Conservation (phyloP, 192 early-diverging fungal species). For the Obelidium mucronatum region DNA sequence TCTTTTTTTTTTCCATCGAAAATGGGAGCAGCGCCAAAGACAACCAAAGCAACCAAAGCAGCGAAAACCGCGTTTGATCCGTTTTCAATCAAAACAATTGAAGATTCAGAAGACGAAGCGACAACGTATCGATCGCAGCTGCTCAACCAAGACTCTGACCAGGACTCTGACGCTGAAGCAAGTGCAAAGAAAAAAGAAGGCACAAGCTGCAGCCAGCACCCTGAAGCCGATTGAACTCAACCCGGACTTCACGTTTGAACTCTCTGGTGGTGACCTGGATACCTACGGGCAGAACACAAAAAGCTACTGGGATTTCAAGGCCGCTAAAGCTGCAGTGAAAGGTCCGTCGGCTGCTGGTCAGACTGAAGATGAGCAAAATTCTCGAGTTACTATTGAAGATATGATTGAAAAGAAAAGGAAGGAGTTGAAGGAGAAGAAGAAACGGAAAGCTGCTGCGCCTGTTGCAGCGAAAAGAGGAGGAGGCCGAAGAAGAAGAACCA, state of each 20-base stretch:
- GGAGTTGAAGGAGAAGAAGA: constrained; percentile 28
- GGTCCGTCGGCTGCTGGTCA: constrained; percentile 43
- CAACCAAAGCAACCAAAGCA: not conserved
- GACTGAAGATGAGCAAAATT: constrained; percentile 24
- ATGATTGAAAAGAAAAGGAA: constrained; percentile 37
- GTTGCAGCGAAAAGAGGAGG: not conserved
- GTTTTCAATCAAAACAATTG: constrained; percentile 43
- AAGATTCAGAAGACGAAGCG: constrained; percentile 44
- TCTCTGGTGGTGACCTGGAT: constrained; percentile 66
- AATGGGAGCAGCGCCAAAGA: not conserved
- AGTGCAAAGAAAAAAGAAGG: constrained; percentile 42
- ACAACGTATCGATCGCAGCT: not conserved
- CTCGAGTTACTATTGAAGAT: constrained; percentile 29
- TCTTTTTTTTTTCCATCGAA: not conserved
- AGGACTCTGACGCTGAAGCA: constrained; percentile 4
- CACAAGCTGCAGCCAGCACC: constrained; percentile 35
- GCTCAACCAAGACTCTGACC: not conserved
- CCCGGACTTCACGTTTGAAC: constrained; percentile 78
- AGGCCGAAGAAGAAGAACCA: not conserved
- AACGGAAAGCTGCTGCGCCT: not conserved
- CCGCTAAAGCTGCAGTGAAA: constrained; percentile 73
- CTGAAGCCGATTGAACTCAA: constrained; percentile 63
- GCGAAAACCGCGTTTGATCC: constrained; percentile 44
- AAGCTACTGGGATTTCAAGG: constrained; percentile 82
- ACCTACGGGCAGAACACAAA: constrained; percentile 33